Evolutionary conservation across 1,139 yeast species (phyloP), one percentile per base, ranked within the genome.

Genomic region (Sugiyamaella pinicola): DNA sequence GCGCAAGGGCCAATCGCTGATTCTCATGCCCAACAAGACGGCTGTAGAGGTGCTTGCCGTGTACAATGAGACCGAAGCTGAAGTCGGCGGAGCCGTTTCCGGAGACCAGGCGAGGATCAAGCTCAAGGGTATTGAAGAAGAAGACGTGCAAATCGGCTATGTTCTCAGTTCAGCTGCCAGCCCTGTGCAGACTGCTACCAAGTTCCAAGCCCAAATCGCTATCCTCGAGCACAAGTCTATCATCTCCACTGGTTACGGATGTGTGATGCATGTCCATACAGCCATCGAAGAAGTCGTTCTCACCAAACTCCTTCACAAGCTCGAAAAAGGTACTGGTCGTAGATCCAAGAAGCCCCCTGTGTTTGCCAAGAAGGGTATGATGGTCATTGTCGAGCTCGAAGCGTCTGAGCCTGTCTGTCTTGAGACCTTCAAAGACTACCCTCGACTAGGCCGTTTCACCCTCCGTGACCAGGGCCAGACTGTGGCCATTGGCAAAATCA

Each of bases 191-290:
- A 88, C 96, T 29, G 95, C 88, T 47, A 86, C 95, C 38, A 81
- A 79, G 64, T 93, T 93, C 69, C 96, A 90, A 73, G 99, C 99
- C 4, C 97, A 93, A 74, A 82, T 93, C 61, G 98, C 98, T 55
- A 88, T 93, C 74, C 96, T 95, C 57, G 99, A 93, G 74, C 83
- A 93, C 70, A 89, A 87, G 74, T 87, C 96, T 17, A 91, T 93
- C 68, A 79, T 93, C 69, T 88, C 99, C 9, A 84, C 95, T 52
- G 99, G 99, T 58, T 93, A 85, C 76, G 84, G 96, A 10, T 93
- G 99, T 81, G 97, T 93, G 56, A 91, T 93, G 97, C 99, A 93
- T 69, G 85, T 93, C 66, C 99, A 95, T 77, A 89, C 99, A 48
- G 98, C 99, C 52, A 89, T 93, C 66, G 98, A 93, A 74, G 99